These are phyloP conservation scores for Ophiocordyceps camponoti-saundersi DNA, from an alignment of 2,329 filamentous ascomycete genomes.

Conservation along the genomic window DNA sequence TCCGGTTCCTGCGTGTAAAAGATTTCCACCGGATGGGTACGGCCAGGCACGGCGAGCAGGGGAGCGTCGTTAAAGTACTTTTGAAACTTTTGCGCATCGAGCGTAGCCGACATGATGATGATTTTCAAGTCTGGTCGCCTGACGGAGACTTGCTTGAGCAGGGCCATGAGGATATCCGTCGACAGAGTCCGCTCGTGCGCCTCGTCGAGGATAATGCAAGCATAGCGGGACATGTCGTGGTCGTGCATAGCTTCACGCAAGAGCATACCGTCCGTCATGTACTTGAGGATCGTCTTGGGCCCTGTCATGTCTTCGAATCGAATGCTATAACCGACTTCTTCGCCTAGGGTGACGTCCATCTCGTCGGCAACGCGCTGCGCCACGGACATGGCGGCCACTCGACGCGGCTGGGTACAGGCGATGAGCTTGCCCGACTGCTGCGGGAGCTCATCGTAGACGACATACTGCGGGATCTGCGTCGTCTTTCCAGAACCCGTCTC, in stretches of 20 bases:
- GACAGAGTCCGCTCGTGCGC: slow-evolving; percentile 95
- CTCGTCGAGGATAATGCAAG: slow-evolving; percentile 95
- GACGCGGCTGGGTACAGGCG: slow-evolving; percentile 91
- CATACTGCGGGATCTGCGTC: slow-evolving; percentile 96
- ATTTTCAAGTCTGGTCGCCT: slow-evolving; percentile 86
- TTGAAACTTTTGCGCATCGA: slow-evolving; percentile 97
- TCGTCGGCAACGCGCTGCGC: slow-evolving; percentile 95
- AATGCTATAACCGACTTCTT: slow-evolving; percentile 97
- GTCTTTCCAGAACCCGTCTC: slow-evolving; percentile 99
- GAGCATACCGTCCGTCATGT: slow-evolving; percentile 99
- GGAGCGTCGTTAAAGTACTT: slow-evolving; percentile 92
- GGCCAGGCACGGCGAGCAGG: slow-evolving; percentile 80
- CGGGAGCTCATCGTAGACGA: slow-evolving; percentile 90
- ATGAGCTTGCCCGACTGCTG: slow-evolving; percentile 77
- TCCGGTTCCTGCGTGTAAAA: slow-evolving; percentile 97
- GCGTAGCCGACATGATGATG: slow-evolving; percentile 96
- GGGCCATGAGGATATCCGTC: slow-evolving; percentile 92
- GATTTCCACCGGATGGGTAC: slow-evolving; percentile 93
- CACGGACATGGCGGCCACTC: slow-evolving; percentile 97
- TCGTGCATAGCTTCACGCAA: slow-evolving; percentile 94
- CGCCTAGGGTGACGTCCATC: slow-evolving; percentile 80
- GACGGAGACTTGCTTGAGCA: slow-evolving; percentile 76
- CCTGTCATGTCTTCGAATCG: slow-evolving; percentile 94
- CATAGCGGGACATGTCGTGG: slow-evolving; percentile 78
- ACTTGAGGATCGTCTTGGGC: slow-evolving; percentile 83